phyloP scores from a whole-genome alignment of 2,329 filamentous ascomycete genomes.

The Claviceps maximensis region DNA sequence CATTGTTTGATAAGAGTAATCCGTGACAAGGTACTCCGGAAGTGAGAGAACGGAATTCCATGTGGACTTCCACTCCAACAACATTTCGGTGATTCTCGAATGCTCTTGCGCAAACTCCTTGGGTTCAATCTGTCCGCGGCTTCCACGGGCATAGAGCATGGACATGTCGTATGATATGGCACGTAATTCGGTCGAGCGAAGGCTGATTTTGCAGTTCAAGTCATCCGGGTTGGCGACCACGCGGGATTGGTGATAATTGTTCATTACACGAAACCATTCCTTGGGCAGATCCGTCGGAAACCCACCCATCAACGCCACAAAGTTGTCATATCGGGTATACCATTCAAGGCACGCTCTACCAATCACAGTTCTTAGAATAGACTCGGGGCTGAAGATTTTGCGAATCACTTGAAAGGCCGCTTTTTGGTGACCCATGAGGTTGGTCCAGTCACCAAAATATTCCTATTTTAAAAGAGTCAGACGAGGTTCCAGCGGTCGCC shows the following conservation, averaged over 20 bases:
- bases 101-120: slow-evolving; percentile 55
- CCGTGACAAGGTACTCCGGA: slow-evolving; percentile 46
- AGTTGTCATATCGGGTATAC: slow-evolving; percentile 82
- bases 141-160: slow-evolving; percentile 57
- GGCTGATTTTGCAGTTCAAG: slow-evolving; percentile 52
- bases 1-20: slow-evolving; percentile 42
- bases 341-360: slow-evolving; percentile 68
- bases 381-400: slow-evolving; percentile 64
- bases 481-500: not conserved
- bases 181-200: slow-evolving; percentile 51
- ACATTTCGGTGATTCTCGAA: slow-evolving; percentile 31
- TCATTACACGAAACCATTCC: slow-evolving; percentile 61
- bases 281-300: slow-evolving; percentile 59
- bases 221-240: slow-evolving; percentile 46
- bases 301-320: slow-evolving; percentile 70
- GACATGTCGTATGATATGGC: slow-evolving; percentile 72
- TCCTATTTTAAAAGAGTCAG: slow-evolving; percentile 44
- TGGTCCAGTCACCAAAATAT: slow-evolving; percentile 90
- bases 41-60: slow-evolving; percentile 52
- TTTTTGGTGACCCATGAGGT: slow-evolving; percentile 81
- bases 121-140: slow-evolving; percentile 47
- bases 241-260: slow-evolving; percentile 50
- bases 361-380: slow-evolving; percentile 55
- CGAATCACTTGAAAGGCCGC: slow-evolving; percentile 74
- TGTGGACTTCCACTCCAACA: slow-evolving; percentile 37